Evolutionary conservation across 1,284 basidiomycete species (phyloP), one percentile per base, ranked within the genome.

Genomic region (Ustilago shanxiensis): DNA sequence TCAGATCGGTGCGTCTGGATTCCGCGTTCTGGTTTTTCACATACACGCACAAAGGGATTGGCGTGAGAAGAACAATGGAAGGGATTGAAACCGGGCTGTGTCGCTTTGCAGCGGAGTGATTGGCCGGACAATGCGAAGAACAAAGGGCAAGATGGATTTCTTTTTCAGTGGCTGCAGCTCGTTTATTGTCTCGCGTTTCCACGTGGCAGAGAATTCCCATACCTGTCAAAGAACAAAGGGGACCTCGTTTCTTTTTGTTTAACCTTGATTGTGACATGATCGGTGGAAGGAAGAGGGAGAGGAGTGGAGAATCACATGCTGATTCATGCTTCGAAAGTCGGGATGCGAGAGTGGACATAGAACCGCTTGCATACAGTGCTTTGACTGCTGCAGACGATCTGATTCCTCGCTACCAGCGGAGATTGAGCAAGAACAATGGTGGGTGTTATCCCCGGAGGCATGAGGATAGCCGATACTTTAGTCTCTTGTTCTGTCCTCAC

Each of bases 151-250:
- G 2, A 11, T 13, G 20, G 14, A 49, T 9, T 49, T 26, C 24
- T 7, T n/a, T 6, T 22, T 6, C n/a, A n/a, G n/a, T n/a, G n/a
- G n/a, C n/a, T n/a, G n/a, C n/a, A n/a, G n/a, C n/a, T n/a, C n/a
- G n/a, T n/a, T n/a, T n/a, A n/a, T n/a, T n/a, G n/a, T n/a, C n/a
- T n/a, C n/a, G n/a, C n/a, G n/a, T n/a, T n/a, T 33, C 47, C 26
- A 49, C 47, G 47, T 49, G 47, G 47, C 26, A 28, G 28, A 26
- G 47, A 13, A 13, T 49, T 49, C 47, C 47, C 47, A 49, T n/a
- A 49, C 47, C 31, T 33, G 16, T 28, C 47, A 24, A 49, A 16
- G 26, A 49, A 49, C 47, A 49, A 49, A 49, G 47, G 47, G 47
- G 20, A 5, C 31, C 11, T 33, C 11, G 31, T 33, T n/a, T n/a